Evolutionary conservation across 1,139 yeast genomes (phyloP).

Genomic region (Candida buenavistaensis): DNA sequence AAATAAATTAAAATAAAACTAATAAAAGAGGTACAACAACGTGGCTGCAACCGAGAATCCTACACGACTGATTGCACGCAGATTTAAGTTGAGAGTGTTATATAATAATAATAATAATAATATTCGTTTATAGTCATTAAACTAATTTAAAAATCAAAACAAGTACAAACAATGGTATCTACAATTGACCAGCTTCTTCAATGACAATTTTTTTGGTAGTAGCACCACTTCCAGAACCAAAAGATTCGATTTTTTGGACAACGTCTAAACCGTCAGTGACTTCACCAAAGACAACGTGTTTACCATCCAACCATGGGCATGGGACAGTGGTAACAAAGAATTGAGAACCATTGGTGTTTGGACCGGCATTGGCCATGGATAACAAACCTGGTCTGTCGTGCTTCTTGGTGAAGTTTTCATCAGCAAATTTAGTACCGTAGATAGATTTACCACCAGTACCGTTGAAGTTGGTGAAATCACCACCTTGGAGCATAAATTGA

Average conservation of each 20-base stretch:
- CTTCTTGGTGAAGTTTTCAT: constrained; percentile 35
- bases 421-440: constrained; percentile 32
- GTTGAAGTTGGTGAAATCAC: constrained; percentile 33
- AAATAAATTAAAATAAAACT: too few species aligned
- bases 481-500: constrained; percentile 43
- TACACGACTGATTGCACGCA: too few species aligned
- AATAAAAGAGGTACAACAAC: too few species aligned
- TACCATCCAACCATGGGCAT: constrained; percentile 48
- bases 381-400: constrained; percentile 41
- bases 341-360: constrained; percentile 43
- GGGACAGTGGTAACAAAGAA: constrained; percentile 38
- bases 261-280: constrained; percentile 87
- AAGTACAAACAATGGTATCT: too few species aligned
- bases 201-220: constrained; percentile 77
- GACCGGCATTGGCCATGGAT: constrained; percentile 46
- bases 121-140: too few species aligned
- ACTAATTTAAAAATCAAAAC: too few species aligned
- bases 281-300: constrained; percentile 77
- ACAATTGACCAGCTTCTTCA: constrained; percentile 83
- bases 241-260: constrained; percentile 87
- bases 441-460: constrained; percentile 37
- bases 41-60: too few species aligned
- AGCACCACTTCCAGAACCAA: constrained; percentile 83
- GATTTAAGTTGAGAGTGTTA: too few species aligned
- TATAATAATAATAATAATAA: too few species aligned